Conservation (phyloP, 148 eudicot species). For the Rhododendron simsii region DNA sequence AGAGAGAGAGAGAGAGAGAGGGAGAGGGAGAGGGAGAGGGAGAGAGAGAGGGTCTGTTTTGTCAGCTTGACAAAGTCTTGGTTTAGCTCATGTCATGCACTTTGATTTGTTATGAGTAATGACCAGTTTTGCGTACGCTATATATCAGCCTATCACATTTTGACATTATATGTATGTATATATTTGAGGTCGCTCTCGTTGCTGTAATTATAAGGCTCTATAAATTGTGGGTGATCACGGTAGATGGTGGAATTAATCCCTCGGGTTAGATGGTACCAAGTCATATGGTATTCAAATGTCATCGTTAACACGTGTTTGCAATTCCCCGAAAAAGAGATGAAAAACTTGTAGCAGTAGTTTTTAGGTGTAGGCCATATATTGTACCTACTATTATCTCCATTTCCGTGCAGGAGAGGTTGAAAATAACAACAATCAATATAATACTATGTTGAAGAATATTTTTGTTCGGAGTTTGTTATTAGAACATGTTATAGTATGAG, state of each 20-base stretch:
- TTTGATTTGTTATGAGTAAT: background rate
- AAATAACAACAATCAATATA: background rate
- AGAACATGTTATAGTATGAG: background rate
- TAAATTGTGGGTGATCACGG: background rate
- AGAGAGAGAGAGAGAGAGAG: conserved; percentile 8
- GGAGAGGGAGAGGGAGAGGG: background rate
- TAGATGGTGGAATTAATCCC: background rate
- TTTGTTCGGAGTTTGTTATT: background rate
- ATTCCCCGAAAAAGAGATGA: background rate
- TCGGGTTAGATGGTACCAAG: no score
- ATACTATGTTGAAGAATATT: background rate
- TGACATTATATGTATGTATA: background rate
- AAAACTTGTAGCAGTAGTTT: background rate
- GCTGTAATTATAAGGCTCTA: background rate
- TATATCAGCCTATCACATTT: background rate
- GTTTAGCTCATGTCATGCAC: background rate
- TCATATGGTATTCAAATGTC: no score
- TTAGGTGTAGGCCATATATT: background rate
- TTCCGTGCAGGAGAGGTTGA: no score
- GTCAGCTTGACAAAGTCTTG: conserved; percentile 1
- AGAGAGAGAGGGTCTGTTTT: background rate
- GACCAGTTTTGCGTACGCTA: background rate
- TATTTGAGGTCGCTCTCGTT: background rate
- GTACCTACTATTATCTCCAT: no score
- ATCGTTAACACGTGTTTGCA: background rate